phyloP scores from a whole-genome alignment of 2,329 filamentous ascomycete species.

The Dactylellina parvicollis region DNA sequence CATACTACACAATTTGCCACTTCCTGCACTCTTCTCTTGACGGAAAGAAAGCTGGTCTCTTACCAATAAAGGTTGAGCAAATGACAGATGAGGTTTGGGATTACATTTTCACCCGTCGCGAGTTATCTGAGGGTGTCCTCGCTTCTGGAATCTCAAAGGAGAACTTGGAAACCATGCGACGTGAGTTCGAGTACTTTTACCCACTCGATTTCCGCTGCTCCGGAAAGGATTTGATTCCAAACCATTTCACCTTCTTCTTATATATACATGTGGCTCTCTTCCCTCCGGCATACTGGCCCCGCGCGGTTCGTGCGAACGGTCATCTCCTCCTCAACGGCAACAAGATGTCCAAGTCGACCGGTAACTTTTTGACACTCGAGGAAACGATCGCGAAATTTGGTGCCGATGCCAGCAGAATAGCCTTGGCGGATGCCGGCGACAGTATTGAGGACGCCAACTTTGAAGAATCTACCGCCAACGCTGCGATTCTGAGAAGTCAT shows the following conservation, averaged over 20 bases:
- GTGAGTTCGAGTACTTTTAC: constrained; percentile 97
- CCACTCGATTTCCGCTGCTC: constrained; percentile 87
- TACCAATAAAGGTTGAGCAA: constrained; percentile 79
- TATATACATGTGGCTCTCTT: constrained; percentile 95
- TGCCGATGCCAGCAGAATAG: constrained; percentile 89
- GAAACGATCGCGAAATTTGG: constrained; percentile 92
- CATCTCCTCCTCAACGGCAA: constrained; percentile 94
- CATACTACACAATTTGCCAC: constrained; percentile 75
- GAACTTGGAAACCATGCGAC: constrained; percentile 79
- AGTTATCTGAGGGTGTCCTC: constrained; percentile 73
- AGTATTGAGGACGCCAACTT: constrained; percentile 97
- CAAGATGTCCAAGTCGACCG: constrained; percentile 98
- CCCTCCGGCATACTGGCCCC: constrained; percentile 86
- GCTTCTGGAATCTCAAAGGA: constrained; percentile 77
- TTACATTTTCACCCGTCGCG: constrained; percentile 84
- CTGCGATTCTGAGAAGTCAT: constrained; percentile 82
- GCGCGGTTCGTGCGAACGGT: constrained; percentile 85
- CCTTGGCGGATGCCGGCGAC: constrained; percentile 92
- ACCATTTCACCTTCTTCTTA: constrained; percentile 94
- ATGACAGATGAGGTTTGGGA: constrained; percentile 98
- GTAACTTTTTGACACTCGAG: constrained; percentile 92
- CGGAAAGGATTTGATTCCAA: constrained; percentile 91
- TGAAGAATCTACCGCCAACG: constrained; percentile 92
- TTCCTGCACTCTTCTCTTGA: constrained; percentile 85
- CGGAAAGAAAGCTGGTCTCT: constrained; percentile 75